These are phyloP conservation scores for Penicillium cosmopolitanum DNA, from an alignment of 495 filamentous ascomycete genomes.

Conservation along the genomic window DNA sequence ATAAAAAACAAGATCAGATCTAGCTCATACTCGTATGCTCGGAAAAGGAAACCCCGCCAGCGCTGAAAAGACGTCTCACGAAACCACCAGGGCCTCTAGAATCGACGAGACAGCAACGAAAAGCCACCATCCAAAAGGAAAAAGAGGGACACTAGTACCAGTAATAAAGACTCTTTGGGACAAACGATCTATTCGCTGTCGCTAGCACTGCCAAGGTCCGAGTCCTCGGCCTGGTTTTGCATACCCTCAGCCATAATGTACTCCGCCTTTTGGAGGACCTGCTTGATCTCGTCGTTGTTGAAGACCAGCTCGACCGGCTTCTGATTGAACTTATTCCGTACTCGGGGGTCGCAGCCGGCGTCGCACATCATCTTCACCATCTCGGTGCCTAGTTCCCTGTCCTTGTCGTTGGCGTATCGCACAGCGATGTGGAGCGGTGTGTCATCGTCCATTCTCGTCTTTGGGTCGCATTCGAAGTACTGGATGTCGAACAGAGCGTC, in stretches of 20 bases:
- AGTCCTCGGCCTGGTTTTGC: constrained; percentile 35
- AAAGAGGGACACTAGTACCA: neutral
- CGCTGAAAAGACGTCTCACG: neutral
- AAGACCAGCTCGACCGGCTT: constrained; percentile 47
- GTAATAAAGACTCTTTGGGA: neutral
- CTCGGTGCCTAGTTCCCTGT: constrained; percentile 64
- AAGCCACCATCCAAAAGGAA: neutral
- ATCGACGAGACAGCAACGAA: neutral
- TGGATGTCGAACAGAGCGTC: constrained; percentile 92
- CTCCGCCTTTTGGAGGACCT: constrained; percentile 74
- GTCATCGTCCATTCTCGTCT: constrained; percentile 79
- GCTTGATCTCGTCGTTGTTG: constrained; percentile 67
- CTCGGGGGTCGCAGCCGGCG: constrained; percentile 77
- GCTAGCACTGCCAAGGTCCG: constrained; percentile 41
- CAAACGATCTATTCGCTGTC: constrained; percentile 43
- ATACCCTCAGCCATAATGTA: constrained; percentile 60
- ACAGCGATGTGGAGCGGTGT: constrained; percentile 91
- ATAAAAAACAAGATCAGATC: neutral
- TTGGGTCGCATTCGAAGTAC: constrained; percentile 90
- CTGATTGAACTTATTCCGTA: constrained; percentile 51
- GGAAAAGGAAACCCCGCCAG: neutral
- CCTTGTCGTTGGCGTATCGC: constrained; percentile 75
- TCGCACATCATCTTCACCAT: constrained; percentile 92
- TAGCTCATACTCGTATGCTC: neutral
- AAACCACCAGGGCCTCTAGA: constrained; percentile 3